These are phyloP conservation scores for Salvia miltiorrhiza DNA, from an alignment of 257 asterid genomes.

Conservation along the genomic window DNA sequence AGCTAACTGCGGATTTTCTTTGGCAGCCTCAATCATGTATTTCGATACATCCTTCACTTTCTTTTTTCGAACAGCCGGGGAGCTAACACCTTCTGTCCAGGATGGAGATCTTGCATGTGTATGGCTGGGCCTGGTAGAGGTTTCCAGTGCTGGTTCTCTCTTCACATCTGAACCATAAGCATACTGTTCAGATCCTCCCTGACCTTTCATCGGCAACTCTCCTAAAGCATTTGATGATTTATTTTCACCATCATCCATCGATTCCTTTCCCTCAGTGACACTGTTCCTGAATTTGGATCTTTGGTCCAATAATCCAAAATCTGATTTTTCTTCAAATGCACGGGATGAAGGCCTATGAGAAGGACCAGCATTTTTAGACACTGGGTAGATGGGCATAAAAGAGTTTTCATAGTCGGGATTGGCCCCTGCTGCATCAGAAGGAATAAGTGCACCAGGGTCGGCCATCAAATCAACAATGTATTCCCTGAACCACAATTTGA, in stretches of 20 bases:
- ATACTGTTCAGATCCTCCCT: conserved; percentile 30
- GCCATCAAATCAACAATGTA: conserved; percentile 96
- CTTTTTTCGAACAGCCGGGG: conserved; percentile 79
- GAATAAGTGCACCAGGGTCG: conserved; percentile 95
- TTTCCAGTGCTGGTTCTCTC: conserved; percentile 38
- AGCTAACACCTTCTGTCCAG: conserved; percentile 97
- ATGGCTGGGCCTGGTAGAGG: conserved; percentile 45
- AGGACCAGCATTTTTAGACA: conserved; percentile 30
- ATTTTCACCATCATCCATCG: conserved; percentile 19
- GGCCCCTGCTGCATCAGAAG: conserved; percentile 71
- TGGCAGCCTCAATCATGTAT: conserved; percentile 94
- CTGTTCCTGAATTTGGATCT: conserved; percentile 33
- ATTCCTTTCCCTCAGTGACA: conserved; percentile 30
- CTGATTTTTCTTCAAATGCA: conserved; percentile 34
- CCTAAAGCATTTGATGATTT: conserved; percentile 25
- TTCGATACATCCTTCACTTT: conserved; percentile 91
- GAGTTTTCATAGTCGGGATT: conserved; percentile 37
- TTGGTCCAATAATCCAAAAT: conserved; percentile 27
- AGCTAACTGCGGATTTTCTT: conserved; percentile 91
- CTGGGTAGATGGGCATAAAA: conserved; percentile 24
- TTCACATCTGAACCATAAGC: conserved; percentile 30
- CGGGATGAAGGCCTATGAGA: conserved; percentile 39
- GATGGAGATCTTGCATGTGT: conserved; percentile 93
- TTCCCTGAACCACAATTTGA: conserved; percentile 63
- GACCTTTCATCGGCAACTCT: conserved; percentile 26